Evolutionary conservation across 257 asterid species (phyloP).

Genomic region (Striga asiatica): DNA sequence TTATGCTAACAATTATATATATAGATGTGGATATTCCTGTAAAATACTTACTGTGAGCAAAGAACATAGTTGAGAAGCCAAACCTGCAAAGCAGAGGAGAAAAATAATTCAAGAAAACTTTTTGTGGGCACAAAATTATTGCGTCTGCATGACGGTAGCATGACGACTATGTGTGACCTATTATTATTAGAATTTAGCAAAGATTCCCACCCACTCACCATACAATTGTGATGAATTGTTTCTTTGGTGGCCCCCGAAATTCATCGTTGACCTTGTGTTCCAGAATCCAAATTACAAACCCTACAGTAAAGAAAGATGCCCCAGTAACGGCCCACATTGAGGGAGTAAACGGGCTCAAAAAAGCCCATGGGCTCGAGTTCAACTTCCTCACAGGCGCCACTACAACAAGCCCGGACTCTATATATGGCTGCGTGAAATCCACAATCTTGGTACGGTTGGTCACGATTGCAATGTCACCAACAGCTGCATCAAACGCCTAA

Average conservation of each 20-base stretch:
- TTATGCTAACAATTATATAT: no score
- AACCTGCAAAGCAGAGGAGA: slow-evolving; percentile 30
- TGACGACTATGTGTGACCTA: no score
- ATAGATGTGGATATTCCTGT: no score
- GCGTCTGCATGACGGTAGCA: not conserved
- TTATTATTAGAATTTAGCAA: no score
- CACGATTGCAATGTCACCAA: slow-evolving; percentile 54
- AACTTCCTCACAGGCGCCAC: slow-evolving; percentile 38
- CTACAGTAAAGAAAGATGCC: slow-evolving; percentile 30
- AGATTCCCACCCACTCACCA: no score
- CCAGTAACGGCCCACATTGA: slow-evolving; percentile 42
- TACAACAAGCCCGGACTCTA: slow-evolving; percentile 51
- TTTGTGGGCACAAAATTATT: not conserved
- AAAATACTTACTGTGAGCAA: slow-evolving; percentile 36
- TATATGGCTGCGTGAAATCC: slow-evolving; percentile 60
- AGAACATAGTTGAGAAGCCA: slow-evolving; percentile 52
- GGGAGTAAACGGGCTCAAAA: slow-evolving; percentile 38
- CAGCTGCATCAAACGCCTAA: slow-evolving; percentile 46
- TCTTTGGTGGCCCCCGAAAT: slow-evolving; percentile 51
- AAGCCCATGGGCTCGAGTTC: slow-evolving; percentile 37
- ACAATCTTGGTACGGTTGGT: slow-evolving; percentile 41
- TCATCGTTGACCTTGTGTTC: slow-evolving; percentile 47
- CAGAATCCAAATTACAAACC: slow-evolving; percentile 44
- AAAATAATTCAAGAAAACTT: no score
- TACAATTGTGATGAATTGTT: slow-evolving; percentile 37